Percentiles rank a stretch among this genome's conserved stretches.
These are phyloP conservation scores for Coemansia sp. DNA, from an alignment of 192 early-diverging fungal genomes.

Conservation along the genomic window DNA sequence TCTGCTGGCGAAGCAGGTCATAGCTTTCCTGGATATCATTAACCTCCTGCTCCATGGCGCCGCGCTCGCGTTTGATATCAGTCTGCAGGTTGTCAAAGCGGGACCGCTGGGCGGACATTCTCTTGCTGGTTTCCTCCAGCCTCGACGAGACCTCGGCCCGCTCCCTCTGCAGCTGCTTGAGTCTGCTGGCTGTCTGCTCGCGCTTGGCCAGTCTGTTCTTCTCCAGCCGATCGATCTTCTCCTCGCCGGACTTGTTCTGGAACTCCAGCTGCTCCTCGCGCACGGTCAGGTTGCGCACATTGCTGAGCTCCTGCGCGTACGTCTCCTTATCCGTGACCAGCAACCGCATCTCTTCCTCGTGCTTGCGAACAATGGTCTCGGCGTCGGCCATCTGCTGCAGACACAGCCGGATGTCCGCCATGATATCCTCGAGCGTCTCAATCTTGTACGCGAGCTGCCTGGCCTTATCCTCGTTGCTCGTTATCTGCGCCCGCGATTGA, in stretches of 20 bases:
- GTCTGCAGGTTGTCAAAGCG: constrained; percentile 36
- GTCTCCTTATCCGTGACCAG: constrained; percentile 27
- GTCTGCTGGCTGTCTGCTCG: constrained; percentile 22
- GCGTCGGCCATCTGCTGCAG: constrained; percentile 67
- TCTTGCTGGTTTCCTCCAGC: constrained; percentile 32
- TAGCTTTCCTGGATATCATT: constrained; percentile 43
- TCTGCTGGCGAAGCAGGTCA: constrained; percentile 47
- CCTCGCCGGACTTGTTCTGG: constrained; percentile 44
- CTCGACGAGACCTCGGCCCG: constrained; percentile 23
- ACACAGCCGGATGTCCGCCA: constrained; percentile 58
- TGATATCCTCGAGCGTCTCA: constrained; percentile 58
- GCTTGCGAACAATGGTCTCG: constrained; percentile 56
- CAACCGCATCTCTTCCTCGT: constrained; percentile 51
- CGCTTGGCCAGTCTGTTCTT: constrained; percentile 36
- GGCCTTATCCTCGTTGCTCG: constrained; percentile 53
- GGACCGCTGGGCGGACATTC: constrained; percentile 36
- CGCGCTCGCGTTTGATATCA: constrained; percentile 30
- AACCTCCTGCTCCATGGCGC: constrained; percentile 32
- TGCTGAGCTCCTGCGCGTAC: constrained; percentile 17
- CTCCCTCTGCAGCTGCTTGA: constrained; percentile 40
- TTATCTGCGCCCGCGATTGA: constrained; percentile 51
- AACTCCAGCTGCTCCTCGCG: constrained; percentile 50
- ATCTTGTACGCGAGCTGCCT: constrained; percentile 60
- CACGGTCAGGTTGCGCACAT: constrained; percentile 31
- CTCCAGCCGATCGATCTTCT: constrained; percentile 51